Conservation (phyloP, 2,329 filamentous ascomycete genomes). For the Clonostachys solani region DNA sequence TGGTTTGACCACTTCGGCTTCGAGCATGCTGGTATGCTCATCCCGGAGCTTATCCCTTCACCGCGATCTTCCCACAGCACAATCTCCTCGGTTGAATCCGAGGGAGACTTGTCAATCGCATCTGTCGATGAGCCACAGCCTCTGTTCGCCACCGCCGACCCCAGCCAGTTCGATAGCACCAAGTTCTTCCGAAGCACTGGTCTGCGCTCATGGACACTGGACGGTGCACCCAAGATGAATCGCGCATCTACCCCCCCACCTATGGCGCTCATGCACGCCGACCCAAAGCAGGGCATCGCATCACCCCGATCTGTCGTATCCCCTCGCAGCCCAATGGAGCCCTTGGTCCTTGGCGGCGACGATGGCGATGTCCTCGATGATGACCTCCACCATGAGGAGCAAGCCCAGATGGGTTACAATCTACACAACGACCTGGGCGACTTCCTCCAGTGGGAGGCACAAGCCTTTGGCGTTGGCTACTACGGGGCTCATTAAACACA, state of each 20-base stretch:
- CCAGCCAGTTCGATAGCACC: slow-evolving; percentile 17
- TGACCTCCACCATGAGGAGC: slow-evolving; percentile 17
- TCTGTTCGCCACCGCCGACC: not conserved
- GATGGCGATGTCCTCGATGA: slow-evolving; percentile 14
- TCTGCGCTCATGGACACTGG: slow-evolving; percentile 29
- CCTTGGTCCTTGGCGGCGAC: slow-evolving; percentile 33
- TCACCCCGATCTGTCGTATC: not conserved
- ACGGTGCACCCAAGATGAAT: slow-evolving; percentile 22
- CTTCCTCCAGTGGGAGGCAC: slow-evolving; percentile 53
- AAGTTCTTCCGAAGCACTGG: slow-evolving; percentile 22
- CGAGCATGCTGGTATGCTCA: slow-evolving; percentile 32
- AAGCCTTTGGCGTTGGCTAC: slow-evolving; percentile 19
- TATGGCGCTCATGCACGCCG: not conserved
- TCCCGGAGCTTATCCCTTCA: slow-evolving; percentile 11
- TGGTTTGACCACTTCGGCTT: slow-evolving; percentile 52
- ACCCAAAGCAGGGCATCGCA: too few species aligned
- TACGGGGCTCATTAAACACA: not conserved
- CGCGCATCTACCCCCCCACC: not conserved
- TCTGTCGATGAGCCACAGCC: not conserved
- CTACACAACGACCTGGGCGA: slow-evolving; percentile 54
- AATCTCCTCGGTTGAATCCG: slow-evolving; percentile 11
- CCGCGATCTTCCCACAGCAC: slow-evolving; percentile 12
- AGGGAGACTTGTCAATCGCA: not conserved
- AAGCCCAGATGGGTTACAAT: slow-evolving; percentile 57
- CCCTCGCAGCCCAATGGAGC: slow-evolving; percentile 33